Conservation (phyloP, 1,139 yeast species). For the Diutina mesorugosa region DNA sequence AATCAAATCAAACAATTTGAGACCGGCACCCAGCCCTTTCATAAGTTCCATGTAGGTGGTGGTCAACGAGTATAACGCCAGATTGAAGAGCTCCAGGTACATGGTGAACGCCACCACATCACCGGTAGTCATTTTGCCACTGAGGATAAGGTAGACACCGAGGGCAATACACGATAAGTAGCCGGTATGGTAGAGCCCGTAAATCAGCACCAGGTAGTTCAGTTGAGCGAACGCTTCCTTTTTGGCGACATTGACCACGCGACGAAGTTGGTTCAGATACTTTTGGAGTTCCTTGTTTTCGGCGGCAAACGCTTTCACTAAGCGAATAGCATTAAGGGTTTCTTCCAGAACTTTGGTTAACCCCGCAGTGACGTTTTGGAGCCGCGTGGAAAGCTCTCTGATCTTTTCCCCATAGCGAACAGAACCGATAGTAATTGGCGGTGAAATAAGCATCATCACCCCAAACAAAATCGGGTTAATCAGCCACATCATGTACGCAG, state of each 20-base stretch:
- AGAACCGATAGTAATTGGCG: slow-evolving; percentile 40
- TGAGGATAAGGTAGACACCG: slow-evolving; percentile 30
- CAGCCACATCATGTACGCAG: slow-evolving; percentile 35
- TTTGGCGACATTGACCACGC: slow-evolving; percentile 29
- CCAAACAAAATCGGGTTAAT: slow-evolving; percentile 34
- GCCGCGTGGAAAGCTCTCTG: slow-evolving; percentile 26
- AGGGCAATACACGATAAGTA: slow-evolving; percentile 32
- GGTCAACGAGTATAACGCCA: slow-evolving; percentile 36
- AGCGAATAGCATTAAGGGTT: slow-evolving; percentile 29
- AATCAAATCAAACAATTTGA: slow-evolving; percentile 31
- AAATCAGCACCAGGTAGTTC: slow-evolving; percentile 32
- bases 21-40: slow-evolving; percentile 46
- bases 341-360: slow-evolving; percentile 35
- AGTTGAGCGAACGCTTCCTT: slow-evolving; percentile 37
- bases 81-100: slow-evolving; percentile 37
- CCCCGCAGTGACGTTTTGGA: slow-evolving; percentile 36
- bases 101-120: slow-evolving; percentile 36
- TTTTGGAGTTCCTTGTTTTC: slow-evolving; percentile 30
- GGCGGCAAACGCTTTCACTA: slow-evolving; percentile 34
- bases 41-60: slow-evolving; percentile 41
- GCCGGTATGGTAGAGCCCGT: slow-evolving; percentile 31
- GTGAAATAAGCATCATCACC: slow-evolving; percentile 38
- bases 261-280: slow-evolving; percentile 27
- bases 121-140: slow-evolving; percentile 33
- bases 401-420: slow-evolving; percentile 38